Base-by-base conservation (phyloP, 2,329 filamentous ascomycete species). In the Arthrocladium fulminans region DNA sequence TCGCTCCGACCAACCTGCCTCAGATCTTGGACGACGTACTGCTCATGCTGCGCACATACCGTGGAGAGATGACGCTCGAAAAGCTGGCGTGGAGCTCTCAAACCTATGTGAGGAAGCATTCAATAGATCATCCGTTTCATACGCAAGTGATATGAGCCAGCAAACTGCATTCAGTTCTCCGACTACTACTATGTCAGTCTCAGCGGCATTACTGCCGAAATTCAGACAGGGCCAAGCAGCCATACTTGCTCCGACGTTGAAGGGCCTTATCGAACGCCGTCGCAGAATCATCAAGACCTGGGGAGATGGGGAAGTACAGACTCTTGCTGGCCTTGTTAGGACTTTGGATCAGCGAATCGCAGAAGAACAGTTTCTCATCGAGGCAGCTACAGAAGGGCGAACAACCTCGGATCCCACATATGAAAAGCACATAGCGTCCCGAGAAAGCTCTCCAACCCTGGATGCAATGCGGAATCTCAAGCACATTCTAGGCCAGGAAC, bases 91-190 rank as follows among this genome's bases (percentile, higher is more conserved):
- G 58, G 88, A 88, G 59, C 81, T 96, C 52, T 87, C 88, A 43
- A 87, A 88, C 65, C 86, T 92, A 50, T 94, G 89, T 60, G 89
- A 97, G 60, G 86, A 92, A 60, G 89, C 89, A 1, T 96, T 97
- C 70, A 89, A 87, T 61, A 81, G 84, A 57, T 75, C 70, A 47
- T 83, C 74, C 0, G 65, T 75, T 19, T 72, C 71, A 38, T 75
- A 76, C 2, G 51, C 37, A 13, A 78, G 72, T 44, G 64, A 61
- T 22, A 49, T 42, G 25, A 58, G 50, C 47, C 58, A 50, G 32
- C 37, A 67, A 22, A 67, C 67, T 2, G 74, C 72, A 1, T 66
- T 67, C 15, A 60, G 62, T 3, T 78, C 77, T 2, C 76, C 77
- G 23, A 71, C 73, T 4, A 71, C 68, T 17, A 69, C 69, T 5